phyloP scores from a whole-genome alignment of 192 early-diverging fungal genomes.

The Obelidium mucronatum region DNA sequence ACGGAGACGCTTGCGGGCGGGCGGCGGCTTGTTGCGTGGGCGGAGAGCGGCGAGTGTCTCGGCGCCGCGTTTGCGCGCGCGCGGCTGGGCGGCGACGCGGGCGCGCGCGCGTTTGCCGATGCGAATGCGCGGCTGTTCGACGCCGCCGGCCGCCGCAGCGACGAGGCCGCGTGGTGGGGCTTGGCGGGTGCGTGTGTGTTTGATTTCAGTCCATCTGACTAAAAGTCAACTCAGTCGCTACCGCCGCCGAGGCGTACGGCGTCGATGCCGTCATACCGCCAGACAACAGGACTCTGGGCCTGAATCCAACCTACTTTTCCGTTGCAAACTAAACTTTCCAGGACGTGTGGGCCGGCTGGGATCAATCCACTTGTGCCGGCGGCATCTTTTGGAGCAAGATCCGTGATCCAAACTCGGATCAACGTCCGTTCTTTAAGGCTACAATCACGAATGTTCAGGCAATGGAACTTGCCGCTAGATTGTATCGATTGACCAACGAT shows the following conservation, averaged over 20 bases:
- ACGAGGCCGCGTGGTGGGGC: no score
- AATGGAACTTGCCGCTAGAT: constrained; percentile 20
- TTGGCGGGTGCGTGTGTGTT: no score
- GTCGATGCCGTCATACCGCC: constrained; percentile 45
- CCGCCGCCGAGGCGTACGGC: constrained; percentile 49
- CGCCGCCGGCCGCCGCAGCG: no score
- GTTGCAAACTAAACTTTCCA: constrained; percentile 40
- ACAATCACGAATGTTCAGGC: constrained; percentile 29
- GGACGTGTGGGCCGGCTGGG: constrained; percentile 51
- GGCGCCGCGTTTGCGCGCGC: no score
- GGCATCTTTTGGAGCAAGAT: constrained; percentile 53
- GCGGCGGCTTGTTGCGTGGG: no score
- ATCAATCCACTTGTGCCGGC: constrained; percentile 46
- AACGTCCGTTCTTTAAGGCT: background rate
- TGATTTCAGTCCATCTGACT: no score
- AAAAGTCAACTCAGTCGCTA: constrained; percentile 39
- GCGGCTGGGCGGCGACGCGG: no score
- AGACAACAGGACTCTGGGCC: background rate
- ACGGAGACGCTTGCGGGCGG: no score
- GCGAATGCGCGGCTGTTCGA: no score
- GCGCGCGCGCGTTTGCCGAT: no score
- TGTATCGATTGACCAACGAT: constrained; percentile 4
- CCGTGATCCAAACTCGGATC: background rate
- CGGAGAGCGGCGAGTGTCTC: no score
- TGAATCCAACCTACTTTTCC: constrained; percentile 28